Base-by-base conservation (phyloP, 2,329 filamentous ascomycete species). In the Lanzia echinophila region DNA sequence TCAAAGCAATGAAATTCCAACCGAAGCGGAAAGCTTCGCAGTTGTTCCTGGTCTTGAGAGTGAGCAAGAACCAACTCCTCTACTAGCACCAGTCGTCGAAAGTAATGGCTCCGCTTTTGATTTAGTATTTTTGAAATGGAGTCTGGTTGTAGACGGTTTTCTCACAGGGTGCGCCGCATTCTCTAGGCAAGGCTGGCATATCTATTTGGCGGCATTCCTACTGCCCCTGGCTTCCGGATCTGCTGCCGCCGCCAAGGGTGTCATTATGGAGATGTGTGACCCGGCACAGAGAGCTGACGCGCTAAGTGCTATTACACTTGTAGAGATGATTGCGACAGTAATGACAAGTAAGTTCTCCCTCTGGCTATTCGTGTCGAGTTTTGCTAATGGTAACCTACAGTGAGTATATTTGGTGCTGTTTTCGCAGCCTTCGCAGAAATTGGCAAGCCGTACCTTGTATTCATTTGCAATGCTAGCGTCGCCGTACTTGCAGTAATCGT, bases 241-340 rank as follows among this genome's bases (percentile, higher is more conserved):
- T 0, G 85, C 83, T 0, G 78, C 84, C 0, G 83, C 85, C 0
- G 83, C 84, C 1, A 89, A 88, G 60, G 86, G 85, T 0, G 82
- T 85, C n/a, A 87, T 88, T 56, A 78, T 86, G 0, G 79, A 86
- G 54, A 85, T 88, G 83, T 83, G 83, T 43, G 72, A 82, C 0
- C 73, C 79, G 1, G 74, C 74, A 0, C 78, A 85, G 53, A 75
- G 84, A 0, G 76, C 79, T 0, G 85, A 89, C 62, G 85, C 86
- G 0, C 70, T 89, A 3, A 82, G 83, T 38, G 84, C 82, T 0
- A 82, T 89, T 12, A 87, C 83, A 0, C 70, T 88, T 0, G 79
- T 88, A 0, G 86, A 89, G 63, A 87, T 86, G 58, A 76, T 87
- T 32, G 85, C 84, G 0, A 73, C 79, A 22, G 68, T 89, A 1